Conservation (phyloP, 2,329 filamentous ascomycete species). For the Sporothrix dimorphospora region DNA sequence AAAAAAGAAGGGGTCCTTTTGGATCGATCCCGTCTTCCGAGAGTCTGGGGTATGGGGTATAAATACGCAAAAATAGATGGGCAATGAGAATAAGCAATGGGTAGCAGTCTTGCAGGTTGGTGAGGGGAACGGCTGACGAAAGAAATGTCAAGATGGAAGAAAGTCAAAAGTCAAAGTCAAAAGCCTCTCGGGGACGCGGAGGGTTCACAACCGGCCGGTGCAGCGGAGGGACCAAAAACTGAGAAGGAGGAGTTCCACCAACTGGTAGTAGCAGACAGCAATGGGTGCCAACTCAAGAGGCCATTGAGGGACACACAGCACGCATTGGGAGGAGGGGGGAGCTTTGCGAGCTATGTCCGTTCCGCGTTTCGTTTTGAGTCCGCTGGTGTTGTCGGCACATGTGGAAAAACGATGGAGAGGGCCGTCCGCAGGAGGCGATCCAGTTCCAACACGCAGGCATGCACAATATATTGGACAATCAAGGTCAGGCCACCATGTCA, state of each 20-base stretch:
- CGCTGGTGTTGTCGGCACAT: neutral
- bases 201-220: neutral
- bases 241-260: neutral
- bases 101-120: neutral
- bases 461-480: neutral
- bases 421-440: neutral
- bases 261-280: neutral
- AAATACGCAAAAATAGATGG: neutral
- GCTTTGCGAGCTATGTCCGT: constrained; percentile 11
- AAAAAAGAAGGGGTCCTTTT: neutral
- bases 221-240: neutral
- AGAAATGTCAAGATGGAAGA: neutral
- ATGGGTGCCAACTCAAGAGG: neutral
- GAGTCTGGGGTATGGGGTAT: neutral
- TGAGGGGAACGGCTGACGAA: neutral
- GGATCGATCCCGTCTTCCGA: neutral
- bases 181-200: constrained; percentile 6
- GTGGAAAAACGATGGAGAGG: neutral
- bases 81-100: neutral
- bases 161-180: neutral
- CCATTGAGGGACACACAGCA: neutral
- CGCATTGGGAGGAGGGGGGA: neutral
- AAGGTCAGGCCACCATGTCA: neutral
- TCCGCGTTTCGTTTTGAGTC: neutral
- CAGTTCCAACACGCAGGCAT: no score